These are phyloP conservation scores for Blastocrithidia nonstop DNA, from an alignment of 208 protist species.

Conservation along the genomic window DNA sequence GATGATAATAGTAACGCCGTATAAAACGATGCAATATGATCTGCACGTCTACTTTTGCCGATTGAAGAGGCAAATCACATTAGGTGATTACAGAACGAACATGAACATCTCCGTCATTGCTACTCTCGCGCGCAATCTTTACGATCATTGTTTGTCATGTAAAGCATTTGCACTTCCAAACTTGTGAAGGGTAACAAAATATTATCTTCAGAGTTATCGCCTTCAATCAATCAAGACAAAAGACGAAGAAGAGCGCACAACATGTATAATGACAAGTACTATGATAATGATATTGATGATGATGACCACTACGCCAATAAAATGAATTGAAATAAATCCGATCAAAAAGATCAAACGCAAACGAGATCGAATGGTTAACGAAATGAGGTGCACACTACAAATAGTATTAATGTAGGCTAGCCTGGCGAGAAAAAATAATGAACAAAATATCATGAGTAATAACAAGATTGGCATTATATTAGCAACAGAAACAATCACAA, in stretches of 20 bases:
- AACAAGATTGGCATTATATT: no score
- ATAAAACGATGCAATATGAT: not conserved
- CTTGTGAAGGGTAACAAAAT: no score
- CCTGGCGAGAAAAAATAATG: no score
- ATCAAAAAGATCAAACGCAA: no score
- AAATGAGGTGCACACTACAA: no score
- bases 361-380: no score
- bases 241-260: not conserved
- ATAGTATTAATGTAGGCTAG: no score
- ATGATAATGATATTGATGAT: no score
- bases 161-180: slow-evolving; percentile 9
- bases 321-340: no score
- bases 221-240: not conserved
- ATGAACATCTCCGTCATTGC: slow-evolving; percentile 10
- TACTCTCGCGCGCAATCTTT: slow-evolving; percentile 55
- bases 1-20: not conserved
- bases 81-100: slow-evolving; percentile 48
- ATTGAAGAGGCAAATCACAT: slow-evolving; percentile 61
- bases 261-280: no score
- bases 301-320: not conserved
- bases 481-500: no score
- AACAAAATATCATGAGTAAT: no score
- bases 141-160: slow-evolving; percentile 52
- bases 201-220: not conserved
- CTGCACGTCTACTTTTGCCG: slow-evolving; percentile 34